Base-by-base conservation (phyloP, 2,329 filamentous ascomycete species). In the Rhinocladiella mackenziei region DNA sequence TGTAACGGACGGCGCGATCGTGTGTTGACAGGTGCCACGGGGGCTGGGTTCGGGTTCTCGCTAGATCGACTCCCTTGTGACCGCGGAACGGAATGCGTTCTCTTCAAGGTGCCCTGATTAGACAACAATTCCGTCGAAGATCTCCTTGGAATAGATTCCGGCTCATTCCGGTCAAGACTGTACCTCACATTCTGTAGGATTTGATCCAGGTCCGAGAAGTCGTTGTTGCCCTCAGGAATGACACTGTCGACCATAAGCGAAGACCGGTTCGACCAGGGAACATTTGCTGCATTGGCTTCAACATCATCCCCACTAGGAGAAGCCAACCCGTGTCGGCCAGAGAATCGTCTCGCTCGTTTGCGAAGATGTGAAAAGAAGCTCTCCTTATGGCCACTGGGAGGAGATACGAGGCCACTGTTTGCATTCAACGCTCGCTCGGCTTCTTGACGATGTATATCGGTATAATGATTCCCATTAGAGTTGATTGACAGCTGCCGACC, bases 361-460 rank as follows among this genome's bases (percentile, higher is more conserved):
- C 92, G 80, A 5, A 98, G 76, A 63, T 98, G 92, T 1, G 92
- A 97, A 69, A 98, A 98, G 73, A 98, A 98, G 65, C 92, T 88
- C 65, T 98, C 92, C 62, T 94, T 94, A 44, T 89, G 86, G 13
- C 78, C 86, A 58, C 77, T 83, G 0, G 83, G 81, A 3, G 89
- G 87, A 4, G 88, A 92, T 11, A 78, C 81, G 17, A 89, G 72
- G 15, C 83, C 85, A 23, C 76, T 78, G 58, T 84, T 82, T 40
- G 89, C 92, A 61, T 89, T 96, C 33, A 97, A 75, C 26, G 89
- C 88, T 51, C 87, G 78, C 65, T 97, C 91, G 10, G 91, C 88
- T 65, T 97, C 88, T 67, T 91, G 87, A 43, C 91, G 79, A 63
- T 95, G 89, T 54, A 86, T 72, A 59, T 96, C 89, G 19, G 88